Conservation (phyloP, 2,329 filamentous ascomycete genomes). For the Cordyceps pruinosa region DNA sequence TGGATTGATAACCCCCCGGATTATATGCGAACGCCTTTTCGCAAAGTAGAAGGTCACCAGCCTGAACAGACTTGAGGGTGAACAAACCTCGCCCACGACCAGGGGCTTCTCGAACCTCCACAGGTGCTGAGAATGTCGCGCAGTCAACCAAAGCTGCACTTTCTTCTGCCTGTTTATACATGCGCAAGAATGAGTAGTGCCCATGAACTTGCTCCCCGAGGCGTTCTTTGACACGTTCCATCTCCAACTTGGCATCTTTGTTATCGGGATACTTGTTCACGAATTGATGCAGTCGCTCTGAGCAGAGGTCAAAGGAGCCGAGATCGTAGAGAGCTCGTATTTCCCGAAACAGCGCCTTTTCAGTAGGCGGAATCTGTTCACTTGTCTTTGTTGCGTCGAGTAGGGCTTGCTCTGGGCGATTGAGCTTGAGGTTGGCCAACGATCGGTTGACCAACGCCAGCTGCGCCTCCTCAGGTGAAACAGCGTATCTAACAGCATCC, state of each 20-base stretch:
- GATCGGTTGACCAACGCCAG: slow-evolving; percentile 31
- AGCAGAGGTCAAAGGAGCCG: slow-evolving; percentile 29
- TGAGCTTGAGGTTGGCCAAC: slow-evolving; percentile 25
- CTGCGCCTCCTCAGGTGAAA: slow-evolving; percentile 29
- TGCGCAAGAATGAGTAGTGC: slow-evolving; percentile 30
- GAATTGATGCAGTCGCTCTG: slow-evolving; percentile 28
- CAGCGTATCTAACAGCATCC: slow-evolving; percentile 24
- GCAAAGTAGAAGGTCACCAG: slow-evolving; percentile 46
- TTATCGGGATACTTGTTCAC: slow-evolving; percentile 29
- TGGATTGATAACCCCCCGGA: no score
- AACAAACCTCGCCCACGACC: slow-evolving; percentile 45
- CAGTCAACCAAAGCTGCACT: slow-evolving; percentile 38
- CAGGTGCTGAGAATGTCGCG: slow-evolving; percentile 37
- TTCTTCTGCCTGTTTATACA: slow-evolving; percentile 30
- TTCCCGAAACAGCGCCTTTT: slow-evolving; percentile 39
- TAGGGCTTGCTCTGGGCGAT: slow-evolving; percentile 24
- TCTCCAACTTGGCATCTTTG: slow-evolving; percentile 21
- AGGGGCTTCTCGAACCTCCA: slow-evolving; percentile 33
- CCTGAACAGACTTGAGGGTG: slow-evolving; percentile 37
- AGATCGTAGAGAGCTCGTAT: slow-evolving; percentile 39
- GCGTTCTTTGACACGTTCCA: slow-evolving; percentile 25
- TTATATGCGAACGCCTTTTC: slow-evolving; percentile 50
- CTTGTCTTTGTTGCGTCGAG: slow-evolving; percentile 20
- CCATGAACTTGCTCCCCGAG: slow-evolving; percentile 33
- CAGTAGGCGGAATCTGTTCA: slow-evolving; percentile 19